Base-by-base conservation (phyloP, 1,139 yeast species). In the Pichia sp. region DNA sequence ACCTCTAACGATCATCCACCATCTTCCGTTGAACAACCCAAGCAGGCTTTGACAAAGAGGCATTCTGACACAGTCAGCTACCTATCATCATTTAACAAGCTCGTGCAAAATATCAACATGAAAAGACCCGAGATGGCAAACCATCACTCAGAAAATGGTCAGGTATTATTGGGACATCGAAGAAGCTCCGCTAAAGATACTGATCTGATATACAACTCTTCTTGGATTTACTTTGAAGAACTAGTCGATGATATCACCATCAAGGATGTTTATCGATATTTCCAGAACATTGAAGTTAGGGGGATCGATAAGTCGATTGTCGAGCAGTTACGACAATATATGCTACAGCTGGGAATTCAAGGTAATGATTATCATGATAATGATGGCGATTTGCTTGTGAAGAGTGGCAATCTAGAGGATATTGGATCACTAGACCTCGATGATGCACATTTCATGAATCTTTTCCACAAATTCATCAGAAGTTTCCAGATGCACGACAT, bases 261-360 rank as follows among this genome's bases (percentile, higher is more conserved):
- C 14, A 51, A 50, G 3, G 61, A 62, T 35, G 55, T 64, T 22
- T 37, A 51, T 4, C 30, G 42, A 0, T 69, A 66, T 42, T 51
- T 69, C 8, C 50, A 43, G 39, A 51, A 50, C n/a, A 48, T 69
- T 21, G 48, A 56, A 26, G 29, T 42, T 3, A 43, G 45, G 3
- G 44, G 50, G 0, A 45, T 61, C 15, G 38, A 38, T 21, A 33
- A 48, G 4, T 61, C 66, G 29, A 63, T 71, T 24, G 53, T 62
- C 4, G 59, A 56, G 1, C 53, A 74, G n/a, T 57, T 79, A 27
- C 61, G 64, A 29, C 68, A 65, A 39, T 68, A 69, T 38, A 59
- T 72, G 35, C 61, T 63, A 10, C 10, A 11, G 20, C 12, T 14
- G n/a, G 46, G 27, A 11, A 24, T 24, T 15, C 12, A 24, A 24